Percentiles rank a stretch among this genome's conserved stretches.
These are phyloP conservation scores for Euphorbia pulcherrima DNA, from an alignment of 345 rosid genomes.

Conservation along the genomic window DNA sequence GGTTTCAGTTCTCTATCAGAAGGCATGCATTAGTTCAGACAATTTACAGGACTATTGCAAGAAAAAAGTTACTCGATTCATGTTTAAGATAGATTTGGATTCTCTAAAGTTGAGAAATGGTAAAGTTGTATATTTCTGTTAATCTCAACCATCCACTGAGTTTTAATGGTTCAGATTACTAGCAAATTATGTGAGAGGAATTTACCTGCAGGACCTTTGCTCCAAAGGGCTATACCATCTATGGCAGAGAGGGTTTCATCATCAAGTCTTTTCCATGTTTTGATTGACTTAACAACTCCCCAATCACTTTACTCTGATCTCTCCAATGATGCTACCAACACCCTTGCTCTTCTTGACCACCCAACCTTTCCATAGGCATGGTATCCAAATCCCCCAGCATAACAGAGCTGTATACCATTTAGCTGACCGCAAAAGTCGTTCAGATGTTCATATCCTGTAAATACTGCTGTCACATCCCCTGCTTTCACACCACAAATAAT, in stretches of 20 bases:
- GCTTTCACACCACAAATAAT: conserved; percentile 6
- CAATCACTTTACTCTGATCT: conserved; percentile 49
- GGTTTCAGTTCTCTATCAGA: too few relatives aligned
- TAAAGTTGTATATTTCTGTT: too few relatives aligned
- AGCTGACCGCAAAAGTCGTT: conserved; percentile 79
- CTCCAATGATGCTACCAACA: conserved; percentile 67
- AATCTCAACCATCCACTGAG: too few relatives aligned
- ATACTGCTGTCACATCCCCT: conserved; percentile 83
- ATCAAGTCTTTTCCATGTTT: conserved; percentile 92
- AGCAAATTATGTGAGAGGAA: background rate
- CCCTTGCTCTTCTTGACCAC: conserved; percentile 80
- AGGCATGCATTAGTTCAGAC: too few relatives aligned
- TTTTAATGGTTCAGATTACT: too few relatives aligned
- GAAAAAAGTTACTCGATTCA: too few relatives aligned
- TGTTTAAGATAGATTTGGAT: too few relatives aligned
- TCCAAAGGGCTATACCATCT: conserved; percentile 14
- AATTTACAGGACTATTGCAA: too few relatives aligned
- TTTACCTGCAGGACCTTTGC: conserved; percentile 11
- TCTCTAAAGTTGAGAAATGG: too few relatives aligned
- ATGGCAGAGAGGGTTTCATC: conserved; percentile 53
- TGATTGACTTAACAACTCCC: conserved; percentile 75
- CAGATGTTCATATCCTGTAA: conserved; percentile 82
- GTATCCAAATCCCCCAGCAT: conserved; percentile 91
- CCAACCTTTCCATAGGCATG: conserved; percentile 94
- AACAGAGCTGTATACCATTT: conserved; percentile 73